Evolutionary conservation across 352 stramenopile species (phyloP).

Genomic region (Pythium coloratum): DNA sequence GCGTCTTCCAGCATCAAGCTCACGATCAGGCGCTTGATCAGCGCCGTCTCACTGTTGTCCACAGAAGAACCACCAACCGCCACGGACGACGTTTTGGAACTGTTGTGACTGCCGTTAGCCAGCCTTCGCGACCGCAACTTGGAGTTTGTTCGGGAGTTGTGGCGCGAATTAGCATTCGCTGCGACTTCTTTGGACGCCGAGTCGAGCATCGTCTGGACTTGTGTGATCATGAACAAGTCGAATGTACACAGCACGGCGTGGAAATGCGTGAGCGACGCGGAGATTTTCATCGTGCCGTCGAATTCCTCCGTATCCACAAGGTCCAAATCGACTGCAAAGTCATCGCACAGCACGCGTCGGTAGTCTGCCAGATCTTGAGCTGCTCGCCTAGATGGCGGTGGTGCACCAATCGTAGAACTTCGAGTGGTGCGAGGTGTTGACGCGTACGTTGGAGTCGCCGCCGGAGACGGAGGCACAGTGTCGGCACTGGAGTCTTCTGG

Average conservation of each 20-base stretch:
- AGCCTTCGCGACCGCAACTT: neutral
- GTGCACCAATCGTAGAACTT: neutral
- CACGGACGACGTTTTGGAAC: constrained; percentile 1
- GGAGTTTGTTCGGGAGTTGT: constrained; percentile 17
- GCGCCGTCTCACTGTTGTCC: neutral
- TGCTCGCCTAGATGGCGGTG: neutral
- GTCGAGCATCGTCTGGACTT: constrained; percentile 25
- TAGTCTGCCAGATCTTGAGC: constrained; percentile 31
- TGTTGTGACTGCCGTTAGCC: neutral
- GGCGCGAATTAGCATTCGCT: neutral
- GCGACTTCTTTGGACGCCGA: constrained; percentile 14
- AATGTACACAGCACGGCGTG: constrained; percentile 66
- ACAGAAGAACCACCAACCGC: neutral
- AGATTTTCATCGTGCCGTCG: constrained; percentile 50
- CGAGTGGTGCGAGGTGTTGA: neutral
- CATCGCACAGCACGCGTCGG: constrained; percentile 63
- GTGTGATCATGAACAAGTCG: constrained; percentile 48
- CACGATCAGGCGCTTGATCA: constrained; percentile 38
- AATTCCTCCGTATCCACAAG: constrained; percentile 46
- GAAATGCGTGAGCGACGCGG: constrained; percentile 64
- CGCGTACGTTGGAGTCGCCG: constrained; percentile 28
- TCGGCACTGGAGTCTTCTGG: constrained; percentile 2
- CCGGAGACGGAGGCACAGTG: constrained; percentile 22
- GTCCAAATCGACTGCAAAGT: constrained; percentile 73
- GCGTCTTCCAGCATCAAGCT: constrained; percentile 65